Conservation (phyloP, 179 eudicot species). For the Drosera spatulata region DNA sequence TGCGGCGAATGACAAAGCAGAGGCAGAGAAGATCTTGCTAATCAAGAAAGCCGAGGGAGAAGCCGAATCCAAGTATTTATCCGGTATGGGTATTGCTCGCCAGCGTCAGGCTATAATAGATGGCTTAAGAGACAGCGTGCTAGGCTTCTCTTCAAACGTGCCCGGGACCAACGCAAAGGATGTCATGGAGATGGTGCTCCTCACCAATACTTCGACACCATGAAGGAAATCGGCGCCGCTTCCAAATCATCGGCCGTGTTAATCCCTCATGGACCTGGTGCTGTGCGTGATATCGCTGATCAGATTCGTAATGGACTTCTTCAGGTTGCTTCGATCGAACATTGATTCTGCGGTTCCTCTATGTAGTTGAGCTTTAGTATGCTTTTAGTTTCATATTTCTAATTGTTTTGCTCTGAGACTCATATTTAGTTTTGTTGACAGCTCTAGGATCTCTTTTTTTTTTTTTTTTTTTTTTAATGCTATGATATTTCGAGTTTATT, state of each 20-base stretch:
- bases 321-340: slow-evolving; percentile 14
- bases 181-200: too few relatives aligned
- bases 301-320: slow-evolving; percentile 59
- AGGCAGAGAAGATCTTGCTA: slow-evolving; percentile 40
- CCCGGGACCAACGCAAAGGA: slow-evolving; percentile 29
- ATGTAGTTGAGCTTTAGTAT: not conserved
- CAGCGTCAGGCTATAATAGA: slow-evolving; percentile 63
- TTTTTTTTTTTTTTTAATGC: too few relatives aligned
- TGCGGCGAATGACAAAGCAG: slow-evolving; percentile 58
- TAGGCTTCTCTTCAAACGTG: slow-evolving; percentile 46
- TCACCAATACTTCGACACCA: too few relatives aligned
- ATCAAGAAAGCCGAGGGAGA: slow-evolving; percentile 32
- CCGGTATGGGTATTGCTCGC: slow-evolving; percentile 57
- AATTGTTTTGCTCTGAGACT: too few relatives aligned
- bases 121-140: slow-evolving; percentile 48
- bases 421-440: too few relatives aligned
- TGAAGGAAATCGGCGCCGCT: too few relatives aligned
- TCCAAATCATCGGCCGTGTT: too few relatives aligned
- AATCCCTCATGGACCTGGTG: slow-evolving; percentile 39
- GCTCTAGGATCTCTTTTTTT: too few relatives aligned
- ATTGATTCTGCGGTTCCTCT: not conserved
- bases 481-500: too few relatives aligned
- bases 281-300: slow-evolving; percentile 43
- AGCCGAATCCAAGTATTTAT: slow-evolving; percentile 49
- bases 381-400: too few relatives aligned